Base-by-base conservation (phyloP, 2,329 filamentous ascomycete species). In the Exophiala sp. region DNA sequence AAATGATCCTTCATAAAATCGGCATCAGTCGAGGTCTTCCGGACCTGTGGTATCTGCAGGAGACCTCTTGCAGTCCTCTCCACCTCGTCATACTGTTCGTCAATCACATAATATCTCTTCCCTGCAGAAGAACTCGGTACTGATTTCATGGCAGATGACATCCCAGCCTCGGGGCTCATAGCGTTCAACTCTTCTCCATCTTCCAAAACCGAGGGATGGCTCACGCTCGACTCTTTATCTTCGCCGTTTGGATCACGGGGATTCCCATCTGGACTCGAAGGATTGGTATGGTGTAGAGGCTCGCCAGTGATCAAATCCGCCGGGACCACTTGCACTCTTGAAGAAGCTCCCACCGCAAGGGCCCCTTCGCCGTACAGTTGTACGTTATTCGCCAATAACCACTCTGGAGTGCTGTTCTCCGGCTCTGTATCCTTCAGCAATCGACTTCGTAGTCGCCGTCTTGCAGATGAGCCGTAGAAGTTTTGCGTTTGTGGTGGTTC, bases 1-100 rank as follows among this genome's bases (percentile, higher is more conserved):
- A 82, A 66, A 56, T 83, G 77, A 2, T 78, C 75, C 56, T 79
- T 79, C 23, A 67, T 64, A 19, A 70, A 68, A 2, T 73, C 68
- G 40, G 75, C 73, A n/a, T 70, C 69, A 43, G 65, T 60, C 3
- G 67, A 59, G 64, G 70, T 22, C 60, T 58, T 13, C 63, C 62
- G 30, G 9, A 23, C 43, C 11, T 23, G 48, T 13, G 52, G 35
- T 7, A 50, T 19, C 21, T 49, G 46, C 24, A 61, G 41, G 14
- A 57, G 53, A 10, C 59, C 59, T 46, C 54, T 52, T 21, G 56
- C 52, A 14, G 56, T 61, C n/a, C 48, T 43, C 18, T 50, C 35
- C 2, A 57, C 48, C 42, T 61, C 59, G 21, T 58, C 47, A 38
- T 54, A 57, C 39, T 61, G 59, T 34, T 52, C 49, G 10, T 42